Conservation (phyloP, 164 flowering plant species). For the Kingdonia uniflora region DNA sequence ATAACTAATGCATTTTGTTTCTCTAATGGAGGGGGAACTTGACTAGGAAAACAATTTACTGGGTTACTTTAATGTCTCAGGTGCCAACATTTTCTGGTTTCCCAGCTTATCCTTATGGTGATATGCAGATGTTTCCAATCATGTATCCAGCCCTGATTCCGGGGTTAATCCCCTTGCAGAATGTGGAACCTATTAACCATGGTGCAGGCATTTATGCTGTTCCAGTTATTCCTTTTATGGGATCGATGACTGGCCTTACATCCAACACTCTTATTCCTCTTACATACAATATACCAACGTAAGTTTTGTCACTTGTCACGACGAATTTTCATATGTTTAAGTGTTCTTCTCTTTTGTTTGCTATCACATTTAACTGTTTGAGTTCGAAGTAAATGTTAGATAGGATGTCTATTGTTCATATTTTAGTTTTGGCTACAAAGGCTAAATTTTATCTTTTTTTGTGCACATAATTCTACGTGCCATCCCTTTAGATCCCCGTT, state of each 20-base stretch:
- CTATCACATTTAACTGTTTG: too few species aligned
- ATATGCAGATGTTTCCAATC: conserved; percentile 43
- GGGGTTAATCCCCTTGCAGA: conserved; percentile 30
- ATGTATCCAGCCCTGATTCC: conserved; percentile 60
- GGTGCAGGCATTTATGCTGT: conserved; percentile 94
- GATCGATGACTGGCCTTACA: conserved; percentile 49
- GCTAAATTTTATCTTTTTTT: background rate
- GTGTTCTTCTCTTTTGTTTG: too few species aligned
- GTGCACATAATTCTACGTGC: background rate
- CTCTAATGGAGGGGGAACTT: too few species aligned
- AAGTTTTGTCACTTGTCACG: conserved; percentile 20
- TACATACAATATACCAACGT: conserved; percentile 74
- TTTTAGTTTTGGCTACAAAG: background rate
- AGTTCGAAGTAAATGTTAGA: too few species aligned
- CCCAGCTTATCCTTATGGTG: conserved; percentile 14
- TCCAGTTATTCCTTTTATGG: conserved; percentile 51
- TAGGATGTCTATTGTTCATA: background rate
- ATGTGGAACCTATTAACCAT: conserved; percentile 53
- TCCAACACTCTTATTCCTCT: conserved; percentile 49
- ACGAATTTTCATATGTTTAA: too few species aligned
- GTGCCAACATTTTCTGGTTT: conserved; percentile 16
- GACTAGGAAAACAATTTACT: too few species aligned
- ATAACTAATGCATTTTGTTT: background rate
- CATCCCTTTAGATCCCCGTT: too few species aligned
- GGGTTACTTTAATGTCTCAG: conserved; percentile 17